phyloP scores from a whole-genome alignment of 495 filamentous ascomycete species.

The Aspergillus steynii region DNA sequence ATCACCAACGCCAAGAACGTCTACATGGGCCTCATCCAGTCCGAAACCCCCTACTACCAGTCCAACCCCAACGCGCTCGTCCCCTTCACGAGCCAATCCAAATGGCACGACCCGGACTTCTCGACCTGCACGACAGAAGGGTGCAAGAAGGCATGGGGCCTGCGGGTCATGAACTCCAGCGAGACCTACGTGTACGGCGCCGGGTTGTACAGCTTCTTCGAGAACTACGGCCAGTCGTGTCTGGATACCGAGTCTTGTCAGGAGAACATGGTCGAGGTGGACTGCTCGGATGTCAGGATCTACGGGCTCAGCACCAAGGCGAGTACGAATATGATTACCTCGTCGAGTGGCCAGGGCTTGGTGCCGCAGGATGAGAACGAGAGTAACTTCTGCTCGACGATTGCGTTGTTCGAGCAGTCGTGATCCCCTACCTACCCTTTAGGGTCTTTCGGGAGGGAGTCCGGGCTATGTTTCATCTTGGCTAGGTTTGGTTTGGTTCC shows the following conservation, averaged over 20 bases:
- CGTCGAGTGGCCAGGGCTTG: constrained; percentile 45
- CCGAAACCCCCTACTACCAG: constrained; percentile 92
- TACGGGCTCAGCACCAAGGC: constrained; percentile 88
- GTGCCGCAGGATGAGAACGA: constrained; percentile 65
- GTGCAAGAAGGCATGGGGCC: constrained; percentile 84
- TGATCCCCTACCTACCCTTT: neutral
- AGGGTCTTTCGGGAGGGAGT: too few species aligned
- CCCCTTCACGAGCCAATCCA: constrained; percentile 63
- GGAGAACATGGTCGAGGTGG: constrained; percentile 81
- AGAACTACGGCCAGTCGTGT: constrained; percentile 82
- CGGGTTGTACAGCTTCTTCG: constrained; percentile 85
- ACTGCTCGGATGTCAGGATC: constrained; percentile 68
- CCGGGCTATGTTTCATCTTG: too few species aligned
- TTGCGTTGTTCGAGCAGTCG: constrained; percentile 60
- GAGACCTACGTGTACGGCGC: constrained; percentile 74
- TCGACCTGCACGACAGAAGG: constrained; percentile 55
- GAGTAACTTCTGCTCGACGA: constrained; percentile 74
- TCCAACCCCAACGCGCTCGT: constrained; percentile 73
- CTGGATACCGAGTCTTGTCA: constrained; percentile 77
- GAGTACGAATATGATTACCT: constrained; percentile 78
- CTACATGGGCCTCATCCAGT: constrained; percentile 84
- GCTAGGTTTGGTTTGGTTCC: too few species aligned
- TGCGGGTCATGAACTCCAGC: constrained; percentile 70
- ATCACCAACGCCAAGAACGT: constrained; percentile 76
- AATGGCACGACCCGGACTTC: constrained; percentile 78